A percentile compares a stretch with the other conserved stretches of the same genome.
Evolutionary conservation across 2,329 filamentous ascomycete genomes (phyloP).

Genomic region (Pyricularia pennisetigena): DNA sequence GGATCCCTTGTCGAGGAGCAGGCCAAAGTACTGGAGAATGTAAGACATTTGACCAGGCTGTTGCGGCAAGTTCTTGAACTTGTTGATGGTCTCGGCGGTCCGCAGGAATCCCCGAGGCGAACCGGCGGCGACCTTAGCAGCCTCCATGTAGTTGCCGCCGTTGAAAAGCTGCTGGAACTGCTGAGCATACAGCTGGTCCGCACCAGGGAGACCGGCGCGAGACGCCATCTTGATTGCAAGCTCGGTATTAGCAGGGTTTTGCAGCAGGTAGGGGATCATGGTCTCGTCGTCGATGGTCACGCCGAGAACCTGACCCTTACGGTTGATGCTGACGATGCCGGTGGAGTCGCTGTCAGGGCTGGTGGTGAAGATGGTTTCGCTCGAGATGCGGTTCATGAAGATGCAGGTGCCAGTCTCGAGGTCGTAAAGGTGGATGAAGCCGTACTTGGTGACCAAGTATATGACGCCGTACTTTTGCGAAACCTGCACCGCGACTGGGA

Average conservation of each 20-base stretch:
- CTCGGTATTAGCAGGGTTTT: constrained; percentile 88
- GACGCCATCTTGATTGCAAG: constrained; percentile 96
- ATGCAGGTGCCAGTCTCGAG: constrained; percentile 91
- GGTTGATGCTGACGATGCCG: constrained; percentile 90
- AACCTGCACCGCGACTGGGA: constrained; percentile 95
- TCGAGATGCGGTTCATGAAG: constrained; percentile 99
- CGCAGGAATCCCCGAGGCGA: constrained; percentile 93
- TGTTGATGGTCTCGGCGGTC: constrained; percentile 89
- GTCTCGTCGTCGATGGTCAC: constrained; percentile 88
- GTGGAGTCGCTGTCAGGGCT: constrained; percentile 73
- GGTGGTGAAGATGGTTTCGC: constrained; percentile 97
- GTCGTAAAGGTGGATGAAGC: constrained; percentile 98
- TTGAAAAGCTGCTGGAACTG: constrained; percentile 85
- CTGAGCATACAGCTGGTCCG: constrained; percentile 84
- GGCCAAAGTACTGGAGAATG: constrained; percentile 95
- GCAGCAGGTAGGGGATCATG: constrained; percentile 87
- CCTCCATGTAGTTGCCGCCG: constrained; percentile 72
- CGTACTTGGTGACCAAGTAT: constrained; percentile 97
- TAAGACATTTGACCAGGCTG: constrained; percentile 81
- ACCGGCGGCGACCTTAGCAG: constrained; percentile 92
- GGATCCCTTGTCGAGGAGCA: constrained; percentile 89
- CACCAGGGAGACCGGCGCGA: constrained; percentile 84
- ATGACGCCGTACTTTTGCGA: constrained; percentile 95
- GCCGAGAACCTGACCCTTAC: constrained; percentile 92
- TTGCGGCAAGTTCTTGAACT: constrained; percentile 79